phyloP scores from a whole-genome alignment of 1,284 basidiomycete genomes.

The Waitea zeae region DNA sequence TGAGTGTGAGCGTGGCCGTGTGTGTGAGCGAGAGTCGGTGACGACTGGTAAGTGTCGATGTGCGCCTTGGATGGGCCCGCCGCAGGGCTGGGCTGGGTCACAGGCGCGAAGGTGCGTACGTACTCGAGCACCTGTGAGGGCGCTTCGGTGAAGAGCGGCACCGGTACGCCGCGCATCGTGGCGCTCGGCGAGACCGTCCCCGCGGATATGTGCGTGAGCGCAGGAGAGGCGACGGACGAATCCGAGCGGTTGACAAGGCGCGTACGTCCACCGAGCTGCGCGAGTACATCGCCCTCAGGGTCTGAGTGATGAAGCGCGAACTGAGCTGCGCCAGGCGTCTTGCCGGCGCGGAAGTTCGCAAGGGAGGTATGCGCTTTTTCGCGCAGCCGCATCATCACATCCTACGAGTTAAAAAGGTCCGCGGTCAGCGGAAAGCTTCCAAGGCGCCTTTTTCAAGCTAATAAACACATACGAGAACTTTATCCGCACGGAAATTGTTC shows the following conservation, averaged over 20 bases:
- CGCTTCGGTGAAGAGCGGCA: constrained; percentile 18
- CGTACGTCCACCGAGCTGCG: constrained; percentile 53
- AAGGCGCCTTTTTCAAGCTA: constrained; percentile 5
- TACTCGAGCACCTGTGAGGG: constrained; percentile 50
- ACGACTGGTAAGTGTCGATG: no score
- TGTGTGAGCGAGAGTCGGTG: no score
- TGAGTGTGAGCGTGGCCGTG: constrained; percentile 7
- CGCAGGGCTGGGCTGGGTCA: constrained; percentile 4
- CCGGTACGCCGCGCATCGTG: constrained; percentile 35
- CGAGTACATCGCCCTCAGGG: constrained; percentile 51
- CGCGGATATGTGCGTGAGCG: constrained; percentile 12
- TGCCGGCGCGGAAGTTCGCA: constrained; percentile 43
- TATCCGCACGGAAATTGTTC: constrained; percentile 43
- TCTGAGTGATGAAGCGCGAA: constrained; percentile 5
- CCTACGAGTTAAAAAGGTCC: constrained; percentile 13
- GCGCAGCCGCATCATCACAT: constrained; percentile 30
- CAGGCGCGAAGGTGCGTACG: constrained; percentile 37
- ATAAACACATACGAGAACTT: constrained; percentile 38
- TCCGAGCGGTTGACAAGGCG: constrained; percentile 52
- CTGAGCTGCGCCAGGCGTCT: constrained; percentile 21
- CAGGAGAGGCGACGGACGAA: constrained; percentile 28
- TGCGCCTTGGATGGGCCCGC: background rate
- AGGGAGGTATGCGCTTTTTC: constrained; percentile 50
- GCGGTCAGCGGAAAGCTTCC: no score
- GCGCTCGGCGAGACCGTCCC: constrained; percentile 46